Evolutionary conservation across 768 basidiomycete species (phyloP).

Genomic region (Russula lepida): DNA sequence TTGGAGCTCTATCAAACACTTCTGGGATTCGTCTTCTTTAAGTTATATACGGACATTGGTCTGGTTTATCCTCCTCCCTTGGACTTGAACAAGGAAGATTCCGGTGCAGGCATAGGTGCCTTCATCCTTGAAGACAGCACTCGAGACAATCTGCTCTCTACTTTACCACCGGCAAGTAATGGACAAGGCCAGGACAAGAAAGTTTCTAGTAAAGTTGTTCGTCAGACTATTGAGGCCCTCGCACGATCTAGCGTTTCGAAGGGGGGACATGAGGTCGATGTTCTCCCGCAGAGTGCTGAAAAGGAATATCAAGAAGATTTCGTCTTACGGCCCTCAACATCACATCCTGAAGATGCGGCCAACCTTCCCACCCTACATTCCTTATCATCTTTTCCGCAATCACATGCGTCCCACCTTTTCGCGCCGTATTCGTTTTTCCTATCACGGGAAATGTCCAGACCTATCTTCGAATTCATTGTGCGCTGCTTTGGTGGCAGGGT

Average conservation of each 20-base stretch:
- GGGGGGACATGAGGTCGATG: conserved; percentile 26
- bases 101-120: conserved; percentile 81
- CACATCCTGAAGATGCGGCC: conserved; percentile 36
- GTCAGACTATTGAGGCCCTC: conserved; percentile 55
- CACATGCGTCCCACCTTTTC: conserved; percentile 59
- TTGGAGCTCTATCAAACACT: conserved; percentile 96
- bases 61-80: conserved; percentile 93
- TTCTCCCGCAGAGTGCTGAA: conserved; percentile 23
- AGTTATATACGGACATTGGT: conserved; percentile 91
- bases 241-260: conserved; percentile 27
- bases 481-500: conserved; percentile 88
- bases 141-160: conserved; percentile 21
- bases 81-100: conserved; percentile 75
- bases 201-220: conserved; percentile 51
- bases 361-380: conserved; percentile 63
- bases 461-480: conserved; percentile 90
- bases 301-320: conserved; percentile 49
- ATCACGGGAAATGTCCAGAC: conserved; percentile 84
- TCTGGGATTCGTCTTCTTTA: conserved; percentile 93
- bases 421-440: conserved; percentile 85
- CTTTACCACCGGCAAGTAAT: conserved; percentile 22
- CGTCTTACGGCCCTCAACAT: conserved; percentile 47
- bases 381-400: conserved; percentile 50
- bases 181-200: conserved; percentile 34
- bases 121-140: conserved; percentile 60